phyloP scores from a whole-genome alignment of 1,284 basidiomycete species.

The Singerocomus inundabilis region DNA sequence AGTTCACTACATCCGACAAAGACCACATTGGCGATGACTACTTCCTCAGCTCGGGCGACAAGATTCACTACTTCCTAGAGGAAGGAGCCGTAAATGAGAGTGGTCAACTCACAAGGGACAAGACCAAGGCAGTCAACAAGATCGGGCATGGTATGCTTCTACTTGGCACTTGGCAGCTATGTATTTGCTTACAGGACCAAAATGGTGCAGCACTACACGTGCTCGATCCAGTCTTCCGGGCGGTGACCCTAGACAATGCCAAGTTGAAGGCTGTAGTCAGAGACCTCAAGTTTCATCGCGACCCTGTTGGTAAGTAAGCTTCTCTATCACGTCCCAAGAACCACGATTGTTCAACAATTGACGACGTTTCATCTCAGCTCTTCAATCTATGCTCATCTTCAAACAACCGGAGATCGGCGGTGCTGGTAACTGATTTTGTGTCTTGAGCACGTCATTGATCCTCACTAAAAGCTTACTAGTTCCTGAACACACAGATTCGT shows the following conservation, averaged over 20 bases:
- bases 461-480: conserved; percentile 37
- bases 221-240: conserved; percentile 78
- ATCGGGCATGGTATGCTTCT: conserved; percentile 68
- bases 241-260: conserved; percentile 75
- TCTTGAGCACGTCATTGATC: background rate
- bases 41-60: conserved; percentile 88
- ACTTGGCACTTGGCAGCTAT: background rate
- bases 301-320: conserved; percentile 67
- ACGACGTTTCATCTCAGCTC: conserved; percentile 43
- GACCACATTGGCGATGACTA: conserved; percentile 89
- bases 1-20: conserved; percentile 80
- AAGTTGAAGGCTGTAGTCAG: conserved; percentile 64
- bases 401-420: conserved; percentile 90
- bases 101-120: conserved; percentile 72
- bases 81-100: conserved; percentile 68
- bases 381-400: conserved; percentile 95
- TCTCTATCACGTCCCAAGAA: background rate
- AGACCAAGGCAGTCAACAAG: conserved; percentile 79
- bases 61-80: conserved; percentile 89
- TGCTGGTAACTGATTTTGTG: conserved; percentile 54
- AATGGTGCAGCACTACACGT: conserved; percentile 66
- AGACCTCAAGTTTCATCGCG: conserved; percentile 76
- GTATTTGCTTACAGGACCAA: background rate
- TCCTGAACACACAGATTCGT: conserved; percentile 82
- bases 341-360: background rate